A percentile compares a stretch with the other conserved stretches of the same genome.
Evolutionary conservation across 768 basidiomycete genomes (phyloP).

Genomic region (Lanmaoa rubissima): DNA sequence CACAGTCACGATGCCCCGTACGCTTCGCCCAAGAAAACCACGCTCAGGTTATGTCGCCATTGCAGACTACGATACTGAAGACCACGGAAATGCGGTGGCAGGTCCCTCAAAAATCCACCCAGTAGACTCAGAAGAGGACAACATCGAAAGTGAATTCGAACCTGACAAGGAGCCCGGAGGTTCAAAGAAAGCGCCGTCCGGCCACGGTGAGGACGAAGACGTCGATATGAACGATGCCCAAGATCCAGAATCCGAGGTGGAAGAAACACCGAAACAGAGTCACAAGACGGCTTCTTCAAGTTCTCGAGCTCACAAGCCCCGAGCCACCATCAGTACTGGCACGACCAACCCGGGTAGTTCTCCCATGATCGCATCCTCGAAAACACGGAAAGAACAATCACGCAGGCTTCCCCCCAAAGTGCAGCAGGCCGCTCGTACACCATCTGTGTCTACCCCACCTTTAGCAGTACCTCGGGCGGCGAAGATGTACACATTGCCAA

Average conservation of each 20-base stretch:
- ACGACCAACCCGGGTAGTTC: neutral
- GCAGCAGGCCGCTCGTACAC: slow-evolving; percentile 2
- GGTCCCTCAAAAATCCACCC: slow-evolving; percentile 38
- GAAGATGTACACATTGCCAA: slow-evolving; percentile 57
- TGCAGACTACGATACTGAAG: slow-evolving; percentile 34
- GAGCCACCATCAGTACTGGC: neutral
- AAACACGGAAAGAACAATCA: slow-evolving; percentile 11
- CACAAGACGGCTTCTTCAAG: slow-evolving; percentile 7
- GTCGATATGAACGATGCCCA: slow-evolving; percentile 22
- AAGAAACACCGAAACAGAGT: slow-evolving; percentile 8
- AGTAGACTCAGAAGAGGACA: slow-evolving; percentile 22
- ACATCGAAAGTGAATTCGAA: slow-evolving; percentile 57
- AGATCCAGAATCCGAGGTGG: slow-evolving; percentile 16
- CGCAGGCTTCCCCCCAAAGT: slow-evolving; percentile 22
- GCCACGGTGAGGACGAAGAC: slow-evolving; percentile 31
- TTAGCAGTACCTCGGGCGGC: slow-evolving; percentile 13
- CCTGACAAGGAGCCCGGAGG: slow-evolving; percentile 37
- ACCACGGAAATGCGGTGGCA: slow-evolving; percentile 30
- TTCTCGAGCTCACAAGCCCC: neutral
- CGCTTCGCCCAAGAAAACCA: slow-evolving; percentile 54
- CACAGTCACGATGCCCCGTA: slow-evolving; percentile 44
- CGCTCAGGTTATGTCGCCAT: slow-evolving; percentile 49
- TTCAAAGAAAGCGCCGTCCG: slow-evolving; percentile 31
- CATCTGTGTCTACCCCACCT: slow-evolving; percentile 7
- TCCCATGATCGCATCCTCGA: slow-evolving; percentile 2